Evolutionary conservation across 2,329 filamentous ascomycete species (phyloP).

Genomic region (Clarireedia homoeocarpa): DNA sequence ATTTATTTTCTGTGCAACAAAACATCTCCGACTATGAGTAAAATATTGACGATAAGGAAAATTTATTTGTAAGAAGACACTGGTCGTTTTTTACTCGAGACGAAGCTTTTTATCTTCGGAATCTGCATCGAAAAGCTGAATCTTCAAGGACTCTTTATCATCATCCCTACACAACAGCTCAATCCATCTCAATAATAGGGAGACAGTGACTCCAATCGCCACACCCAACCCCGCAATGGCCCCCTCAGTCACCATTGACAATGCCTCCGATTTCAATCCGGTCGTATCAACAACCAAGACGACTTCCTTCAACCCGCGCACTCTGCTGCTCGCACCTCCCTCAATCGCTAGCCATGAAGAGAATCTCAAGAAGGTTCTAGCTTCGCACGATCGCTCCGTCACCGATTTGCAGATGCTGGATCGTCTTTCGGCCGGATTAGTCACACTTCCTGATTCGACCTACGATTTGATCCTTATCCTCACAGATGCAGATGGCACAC

Average conservation of each 20-base stretch:
- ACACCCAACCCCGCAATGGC: constrained; percentile 19
- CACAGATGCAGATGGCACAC: constrained; percentile 63
- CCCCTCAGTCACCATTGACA: constrained; percentile 27
- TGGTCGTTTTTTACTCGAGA: too few species aligned
- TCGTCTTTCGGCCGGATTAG: constrained; percentile 74
- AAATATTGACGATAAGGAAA: background rate
- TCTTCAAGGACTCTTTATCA: background rate
- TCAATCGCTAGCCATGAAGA: constrained; percentile 82
- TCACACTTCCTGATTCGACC: constrained; percentile 63
- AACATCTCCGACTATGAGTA: background rate
- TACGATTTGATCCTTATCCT: constrained; percentile 85
- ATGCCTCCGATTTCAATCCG: constrained; percentile 26
- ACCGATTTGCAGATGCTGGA: constrained; percentile 98
- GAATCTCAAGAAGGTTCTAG: constrained; percentile 62
- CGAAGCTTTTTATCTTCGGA: too few species aligned
- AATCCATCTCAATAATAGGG: background rate
- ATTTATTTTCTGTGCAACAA: background rate
- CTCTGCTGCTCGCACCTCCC: constrained; percentile 81
- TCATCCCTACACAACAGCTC: background rate
- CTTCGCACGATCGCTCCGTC: constrained; percentile 61
- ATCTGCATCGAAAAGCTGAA: background rate
- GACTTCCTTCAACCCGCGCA: constrained; percentile 38
- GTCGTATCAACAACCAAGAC: constrained; percentile 15
- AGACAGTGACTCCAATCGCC: background rate
- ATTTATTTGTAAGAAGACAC: background rate